Evolutionary conservation across 2,329 filamentous ascomycete species (phyloP).

Genomic region (Macroventuria anomochaeta): DNA sequence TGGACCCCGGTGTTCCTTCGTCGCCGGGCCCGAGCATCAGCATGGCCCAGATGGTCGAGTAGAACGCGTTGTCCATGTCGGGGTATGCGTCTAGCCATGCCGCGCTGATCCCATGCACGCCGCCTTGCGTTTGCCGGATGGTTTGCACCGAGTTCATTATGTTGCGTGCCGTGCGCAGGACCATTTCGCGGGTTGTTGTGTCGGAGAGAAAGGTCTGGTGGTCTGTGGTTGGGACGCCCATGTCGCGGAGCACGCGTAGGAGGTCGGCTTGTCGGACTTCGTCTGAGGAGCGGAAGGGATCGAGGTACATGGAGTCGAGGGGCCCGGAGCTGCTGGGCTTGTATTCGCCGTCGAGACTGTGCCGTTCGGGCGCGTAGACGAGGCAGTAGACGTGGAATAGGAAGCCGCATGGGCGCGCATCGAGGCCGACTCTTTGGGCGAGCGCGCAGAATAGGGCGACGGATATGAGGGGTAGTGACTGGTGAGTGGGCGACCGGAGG

Average conservation of each 20-base stretch:
- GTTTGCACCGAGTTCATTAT: conserved; percentile 75
- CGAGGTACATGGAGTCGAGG: conserved; percentile 73
- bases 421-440: conserved; percentile 74
- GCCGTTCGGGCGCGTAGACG: conserved; percentile 66
- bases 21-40: conserved; percentile 49
- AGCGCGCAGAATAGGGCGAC: conserved; percentile 85
- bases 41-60: conserved; percentile 75
- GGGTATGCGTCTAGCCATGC: conserved; percentile 40
- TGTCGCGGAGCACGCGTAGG: conserved; percentile 63
- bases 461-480: conserved; percentile 85
- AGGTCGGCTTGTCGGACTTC: conserved; percentile 70
- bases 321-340: conserved; percentile 35
- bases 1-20: conserved; percentile 26
- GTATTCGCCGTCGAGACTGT: conserved; percentile 57
- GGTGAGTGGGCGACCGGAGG: conserved; percentile 73
- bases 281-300: conserved; percentile 74
- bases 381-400: conserved; percentile 86
- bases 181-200: conserved; percentile 70
- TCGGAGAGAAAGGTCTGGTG: conserved; percentile 66
- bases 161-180: conserved; percentile 79
- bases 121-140: conserved; percentile 40
- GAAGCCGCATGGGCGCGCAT: conserved; percentile 79
- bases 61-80: conserved; percentile 68
- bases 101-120: conserved; percentile 28
- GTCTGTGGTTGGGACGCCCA: conserved; percentile 52